A percentile compares a stretch with the other conserved stretches of the same genome.
phyloP scores from a whole-genome alignment of 176 grass and related monocot genomes.

The Lolium rigidum region DNA sequence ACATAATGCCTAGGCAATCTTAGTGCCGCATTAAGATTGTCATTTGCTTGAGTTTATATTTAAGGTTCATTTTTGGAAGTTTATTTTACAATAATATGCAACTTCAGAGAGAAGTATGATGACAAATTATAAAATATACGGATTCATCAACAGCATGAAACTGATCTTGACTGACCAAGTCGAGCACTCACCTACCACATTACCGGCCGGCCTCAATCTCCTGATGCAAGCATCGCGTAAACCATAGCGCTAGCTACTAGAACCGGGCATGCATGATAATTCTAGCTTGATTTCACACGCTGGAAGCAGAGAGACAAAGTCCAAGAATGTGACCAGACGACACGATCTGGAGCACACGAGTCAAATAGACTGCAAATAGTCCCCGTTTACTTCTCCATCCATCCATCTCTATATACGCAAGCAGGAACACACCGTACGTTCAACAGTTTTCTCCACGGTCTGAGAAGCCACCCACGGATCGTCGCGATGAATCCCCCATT shows the following conservation, averaged over 20 bases:
- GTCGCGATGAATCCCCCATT: neutral
- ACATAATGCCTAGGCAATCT: no score
- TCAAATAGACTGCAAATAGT: neutral
- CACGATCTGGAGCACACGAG: neutral
- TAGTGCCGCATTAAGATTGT: no score
- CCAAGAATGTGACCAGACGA: neutral
- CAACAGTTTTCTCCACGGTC: neutral
- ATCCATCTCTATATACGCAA: neutral
- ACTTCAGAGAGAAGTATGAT: no score
- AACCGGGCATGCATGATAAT: no score
- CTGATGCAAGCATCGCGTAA: neutral
- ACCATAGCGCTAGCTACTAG: no score
- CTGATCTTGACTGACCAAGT: no score
- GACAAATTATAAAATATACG: no score
- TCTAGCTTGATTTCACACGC: neutral
- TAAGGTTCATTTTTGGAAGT: no score
- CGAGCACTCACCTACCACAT: neutral
- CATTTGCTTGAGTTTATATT: no score
- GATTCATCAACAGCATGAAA: no score
- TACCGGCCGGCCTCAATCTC: neutral
- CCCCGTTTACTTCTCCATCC: neutral
- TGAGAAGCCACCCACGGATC: neutral
- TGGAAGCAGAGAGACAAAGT: neutral
- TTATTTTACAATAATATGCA: no score
- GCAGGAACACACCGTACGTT: neutral